phyloP scores from a whole-genome alignment of 2,329 filamentous ascomycete genomes.

The Keithomyces neogunnii region DNA sequence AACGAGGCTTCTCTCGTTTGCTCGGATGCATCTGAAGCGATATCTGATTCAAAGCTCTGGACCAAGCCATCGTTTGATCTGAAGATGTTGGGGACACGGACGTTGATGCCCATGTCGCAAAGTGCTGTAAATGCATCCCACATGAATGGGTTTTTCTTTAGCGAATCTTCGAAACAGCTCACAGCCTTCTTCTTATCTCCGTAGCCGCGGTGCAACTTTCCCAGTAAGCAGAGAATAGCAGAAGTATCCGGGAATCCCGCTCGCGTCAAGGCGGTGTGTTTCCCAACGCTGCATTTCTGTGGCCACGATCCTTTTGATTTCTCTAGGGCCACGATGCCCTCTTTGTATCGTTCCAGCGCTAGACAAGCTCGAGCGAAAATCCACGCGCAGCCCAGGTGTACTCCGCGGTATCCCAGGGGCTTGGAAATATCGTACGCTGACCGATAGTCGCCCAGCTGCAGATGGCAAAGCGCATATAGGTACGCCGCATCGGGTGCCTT shows the following conservation, averaged over 20 bases:
- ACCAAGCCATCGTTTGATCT: slow-evolving; percentile 53
- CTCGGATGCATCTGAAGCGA: slow-evolving; percentile 17
- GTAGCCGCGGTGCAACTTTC: slow-evolving; percentile 77
- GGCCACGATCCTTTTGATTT: slow-evolving; percentile 71
- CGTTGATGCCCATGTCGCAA: slow-evolving; percentile 76
- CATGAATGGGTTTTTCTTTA: slow-evolving; percentile 91
- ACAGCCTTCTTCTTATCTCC: slow-evolving; percentile 79
- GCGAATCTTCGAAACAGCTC: slow-evolving; percentile 75
- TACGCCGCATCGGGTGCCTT: slow-evolving; percentile 74
- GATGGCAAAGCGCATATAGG: slow-evolving; percentile 75
- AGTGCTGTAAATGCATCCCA: slow-evolving; percentile 93
- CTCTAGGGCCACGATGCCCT: slow-evolving; percentile 78
- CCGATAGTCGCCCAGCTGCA: slow-evolving; percentile 72
- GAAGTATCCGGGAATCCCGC: slow-evolving; percentile 74
- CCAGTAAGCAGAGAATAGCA: slow-evolving; percentile 73
- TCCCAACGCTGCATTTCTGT: slow-evolving; percentile 68
- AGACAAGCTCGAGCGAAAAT: slow-evolving; percentile 87
- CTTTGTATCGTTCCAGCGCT: slow-evolving; percentile 66
- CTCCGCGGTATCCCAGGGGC: slow-evolving; percentile 57
- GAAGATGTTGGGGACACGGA: slow-evolving; percentile 82
- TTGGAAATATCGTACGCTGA: slow-evolving; percentile 81
- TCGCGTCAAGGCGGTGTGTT: slow-evolving; percentile 69
- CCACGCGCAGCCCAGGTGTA: slow-evolving; percentile 80
- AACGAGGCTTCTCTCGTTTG: slow-evolving; percentile 24
- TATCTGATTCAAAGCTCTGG: slow-evolving; percentile 35